Evolutionary conservation across 495 filamentous ascomycete genomes (phyloP), one percentile per base, ranked within the genome.

Genomic region (Aspergillus hancockii): DNA sequence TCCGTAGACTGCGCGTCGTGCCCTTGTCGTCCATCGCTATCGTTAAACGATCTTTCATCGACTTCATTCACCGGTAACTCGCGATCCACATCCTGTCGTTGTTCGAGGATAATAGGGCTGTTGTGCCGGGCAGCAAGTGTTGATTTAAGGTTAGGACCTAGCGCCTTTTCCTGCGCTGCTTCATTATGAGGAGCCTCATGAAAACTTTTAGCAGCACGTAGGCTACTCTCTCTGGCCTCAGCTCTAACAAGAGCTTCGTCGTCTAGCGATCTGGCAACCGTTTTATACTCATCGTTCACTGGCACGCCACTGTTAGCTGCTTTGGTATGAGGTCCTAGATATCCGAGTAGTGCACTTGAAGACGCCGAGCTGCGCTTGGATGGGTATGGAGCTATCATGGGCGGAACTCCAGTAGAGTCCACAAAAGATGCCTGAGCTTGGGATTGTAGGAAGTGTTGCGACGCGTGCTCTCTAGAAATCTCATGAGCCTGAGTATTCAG

Each of bases 401-500:
- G 13, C 14, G 36, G 19, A 30, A 30, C 19, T 23, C 28, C 8
- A 18, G 18, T 31, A 18, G n/a, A 25, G 10, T n/a, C 16, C 21
- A 36, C 28, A 16, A 46, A 31, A 9, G 47, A 14, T 53, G 57
- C 3, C 22, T 51, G 53, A 10, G 51, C 46, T n/a, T 61, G 59
- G 19, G 59, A 53, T 31, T 46, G 30, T 13, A 61, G 22, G 25
- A 51, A 7, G 14, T 52, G 19, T 40, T 61, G 53, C 18, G 59
- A 50, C 9, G n/a, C 59, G 49, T 47, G 23, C 52, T 30, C 14
- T 16, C 41, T 41, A 9, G 47, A 45, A n/a, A 4, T 2, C 3
- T 22, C 18, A 23, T 40, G 6, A 36, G 21, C 3, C 30, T 46
- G 53, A 9, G 58, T 22, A 8, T 25, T 13, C 34, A 21, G 23